Base-by-base conservation (phyloP, 352 stramenopile species). In the Pythium pyrilobum region DNA sequence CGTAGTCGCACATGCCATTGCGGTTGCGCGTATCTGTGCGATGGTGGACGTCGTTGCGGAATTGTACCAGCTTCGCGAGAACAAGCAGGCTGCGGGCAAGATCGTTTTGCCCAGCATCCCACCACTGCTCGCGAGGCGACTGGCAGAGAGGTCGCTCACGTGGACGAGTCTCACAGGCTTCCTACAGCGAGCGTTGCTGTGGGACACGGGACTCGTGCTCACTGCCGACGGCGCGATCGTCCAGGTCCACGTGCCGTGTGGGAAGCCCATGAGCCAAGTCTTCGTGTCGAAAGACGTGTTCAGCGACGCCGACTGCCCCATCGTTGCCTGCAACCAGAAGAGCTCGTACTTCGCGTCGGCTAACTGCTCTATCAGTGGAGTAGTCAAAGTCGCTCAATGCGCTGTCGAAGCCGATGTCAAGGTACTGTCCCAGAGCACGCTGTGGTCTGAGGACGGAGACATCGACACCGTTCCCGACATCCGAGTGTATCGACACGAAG, bases 161-260 rank as follows among this genome's bases (percentile, higher is more conserved):
- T 60, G 46, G 20, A 20, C 20, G n/a, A 11, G 50, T 5, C 63
- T 85, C 5, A 77, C 74, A 1, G 56, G 66, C 16, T 63, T 65
- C 15, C 46, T 84, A 6, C 72, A 86, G 54, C 72, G 75, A 29
- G 75, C 75, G 20, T 37, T 86, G 39, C 52, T 86, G 29, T 86
- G 72, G 72, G 75, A 86, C 41, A 42, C 50, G 2, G 75, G 75
- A 0, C 59, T 84, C 4, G 62, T 86, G 12, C 57, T 73, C 54
- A 70, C 71, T 2, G 63, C 46, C 25, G 51, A 57, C 12, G 67
- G 62, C 5, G 39, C 54, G 13, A 56, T 81, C 7, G 56, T 81
- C 8, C 75, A 86, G 38, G 62, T 86, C 21, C 62, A 73, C 29
- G 63, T 72, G n/a, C 64, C 62, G 21, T 84, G 72, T 40, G 69